Base-by-base conservation (phyloP, 2,329 filamentous ascomycete genomes). In the Monilinia laxa region DNA sequence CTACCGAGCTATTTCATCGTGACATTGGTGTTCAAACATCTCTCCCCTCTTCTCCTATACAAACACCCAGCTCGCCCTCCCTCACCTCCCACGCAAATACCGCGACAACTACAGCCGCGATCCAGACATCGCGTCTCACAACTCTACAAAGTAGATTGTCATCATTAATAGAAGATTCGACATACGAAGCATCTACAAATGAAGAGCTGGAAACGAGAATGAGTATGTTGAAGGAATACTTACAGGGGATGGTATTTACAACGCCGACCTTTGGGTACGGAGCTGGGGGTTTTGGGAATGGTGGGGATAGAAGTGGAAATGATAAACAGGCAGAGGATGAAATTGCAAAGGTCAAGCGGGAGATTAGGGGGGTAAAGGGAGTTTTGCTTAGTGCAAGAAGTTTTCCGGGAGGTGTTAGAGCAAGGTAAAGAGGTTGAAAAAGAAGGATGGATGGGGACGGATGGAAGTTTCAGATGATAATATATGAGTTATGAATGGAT, bases 1-100 rank as follows among this genome's bases (percentile, higher is more conserved):
- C 91, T 0, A 87, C 89, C 0, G 91, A 94, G 77, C 84, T 93
- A 69, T 95, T 92, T 78, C 90, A 93, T 77, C 86, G 90, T 56
- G 91, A 95, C 75, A 84, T 92, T 68, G 90, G 90, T 70, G 90
- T 91, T 1, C 91, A 95, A 77, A 95, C 91, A 0, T 87, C 86
- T 0, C 82, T 81, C 1, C 79, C 79, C 0, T 72, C 77, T 31
- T 28, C 69, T 11, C 52, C 62, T 28, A 14, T 51, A 16, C 49
- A 49, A 58, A 49, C 66, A 28, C 73, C 74, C 56, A 72, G 75
- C 62, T 56, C 72, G 40, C 52, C 52, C 23, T 66, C 12, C 78
- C 47, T 51, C 18, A 62, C 51, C 10, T 80, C n/a, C 71, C 75
- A 52, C 18, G 68, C 42, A 49, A 38, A 40, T 58, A 47, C 45